Evolutionary conservation across 495 filamentous ascomycete species (phyloP).

Genomic region (Lichina pygmaea): DNA sequence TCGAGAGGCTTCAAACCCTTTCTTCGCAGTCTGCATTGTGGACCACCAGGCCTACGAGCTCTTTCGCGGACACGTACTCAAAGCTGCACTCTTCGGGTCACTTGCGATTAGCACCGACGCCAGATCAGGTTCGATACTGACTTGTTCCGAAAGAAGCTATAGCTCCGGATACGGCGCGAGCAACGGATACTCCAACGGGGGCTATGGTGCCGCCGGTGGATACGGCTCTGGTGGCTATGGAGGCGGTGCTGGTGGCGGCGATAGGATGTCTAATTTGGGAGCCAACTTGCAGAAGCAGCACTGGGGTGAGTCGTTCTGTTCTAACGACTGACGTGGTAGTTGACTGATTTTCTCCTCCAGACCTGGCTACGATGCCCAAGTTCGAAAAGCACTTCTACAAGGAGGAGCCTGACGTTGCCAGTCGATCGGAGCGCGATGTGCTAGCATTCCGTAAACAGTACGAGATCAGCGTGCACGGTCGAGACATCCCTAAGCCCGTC

Average conservation of each 20-base stretch:
- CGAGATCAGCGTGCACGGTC: slow-evolving; percentile 52
- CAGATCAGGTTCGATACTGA: no score
- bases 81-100: no score
- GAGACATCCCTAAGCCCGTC: slow-evolving; percentile 67
- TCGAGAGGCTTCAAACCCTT: no score
- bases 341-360: slow-evolving; percentile 17
- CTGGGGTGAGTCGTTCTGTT: slow-evolving; percentile 36
- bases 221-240: slow-evolving; percentile 15
- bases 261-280: slow-evolving; percentile 84
- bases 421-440: slow-evolving; percentile 51
- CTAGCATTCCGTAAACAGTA: slow-evolving; percentile 62
- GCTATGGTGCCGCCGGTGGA: slow-evolving; percentile 9
- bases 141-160: no score
- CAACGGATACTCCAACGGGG: slow-evolving; percentile 18
- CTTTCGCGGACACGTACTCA: no score
- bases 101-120: no score
- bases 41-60: no score
- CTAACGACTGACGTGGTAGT: slow-evolving; percentile 3
- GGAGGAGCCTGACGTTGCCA: slow-evolving; percentile 53
- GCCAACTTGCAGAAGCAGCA: slow-evolving; percentile 58
- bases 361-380: slow-evolving; percentile 58
- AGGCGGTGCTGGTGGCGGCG: slow-evolving; percentile 39
- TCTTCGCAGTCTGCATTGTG: no score
- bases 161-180: slow-evolving; percentile 15
- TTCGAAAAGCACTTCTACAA: slow-evolving; percentile 99